Evolutionary conservation across 768 basidiomycete species (phyloP), one percentile per base, ranked within the genome.

Genomic region (Leccinum uliginosum): DNA sequence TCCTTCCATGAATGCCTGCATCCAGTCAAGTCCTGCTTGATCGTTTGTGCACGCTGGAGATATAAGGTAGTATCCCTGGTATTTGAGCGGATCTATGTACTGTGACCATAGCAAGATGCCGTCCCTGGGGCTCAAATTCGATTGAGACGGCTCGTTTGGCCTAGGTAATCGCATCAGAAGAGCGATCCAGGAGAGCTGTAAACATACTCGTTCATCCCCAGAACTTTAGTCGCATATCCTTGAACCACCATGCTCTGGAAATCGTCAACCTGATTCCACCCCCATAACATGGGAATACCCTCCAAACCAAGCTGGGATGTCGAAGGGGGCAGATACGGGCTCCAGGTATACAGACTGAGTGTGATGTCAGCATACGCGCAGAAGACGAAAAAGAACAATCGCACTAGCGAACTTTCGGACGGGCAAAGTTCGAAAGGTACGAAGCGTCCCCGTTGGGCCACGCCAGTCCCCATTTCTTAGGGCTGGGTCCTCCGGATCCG

Each of bases 131-230:
- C 67, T 63, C 74, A 92, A 78, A 74, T 85, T 78, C 56, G 85
- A 79, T 71, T 94, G 90, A 2, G 79, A 77, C 0, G 56, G 15
- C 59, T 86, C 78, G 62, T 94, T 85, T 35, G 90, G 90, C 70
- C 92, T 93, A 61, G 7, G 32, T 11, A 2, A 10, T 38, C 9
- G 19, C 11, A 12, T 68, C 53, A 54, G 26, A 9, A 23, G 19
- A 11, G 35, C 8, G 34, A 23, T 23, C 53, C 54, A 32, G 60
- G 48, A 46, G 40, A 43, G 15, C 21, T 44, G 9, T n/a, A 2
- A 50, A 63, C 83, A 19, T 64, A 92, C 92, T 93, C 93, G 67
- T 95, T 96, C 72, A 83, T 76, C 50, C 85, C 87, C n/a, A 91
- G 63, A 48, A 82, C 81, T 54, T 72, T 70, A 21, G 74, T 71